Evolutionary conservation across 163 green algal genomes (phyloP).

Genomic region (Scenedesmus sp.): DNA sequence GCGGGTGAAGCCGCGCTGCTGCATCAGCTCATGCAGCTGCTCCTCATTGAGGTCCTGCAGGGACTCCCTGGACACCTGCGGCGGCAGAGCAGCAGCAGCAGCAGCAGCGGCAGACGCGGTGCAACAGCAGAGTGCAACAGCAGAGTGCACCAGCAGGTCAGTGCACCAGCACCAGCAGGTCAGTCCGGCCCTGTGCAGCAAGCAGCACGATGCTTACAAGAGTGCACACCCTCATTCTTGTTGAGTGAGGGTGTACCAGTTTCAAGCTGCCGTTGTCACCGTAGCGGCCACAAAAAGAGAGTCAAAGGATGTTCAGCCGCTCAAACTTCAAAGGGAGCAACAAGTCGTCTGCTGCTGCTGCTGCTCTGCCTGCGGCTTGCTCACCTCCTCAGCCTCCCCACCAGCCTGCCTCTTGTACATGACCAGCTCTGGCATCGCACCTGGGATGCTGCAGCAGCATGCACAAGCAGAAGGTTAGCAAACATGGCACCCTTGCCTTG

Average conservation of each 20-base stretch:
- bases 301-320: no score
- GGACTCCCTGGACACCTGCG: neutral
- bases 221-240: neutral
- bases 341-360: neutral
- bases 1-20: neutral
- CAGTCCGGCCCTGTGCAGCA: neutral
- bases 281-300: no score
- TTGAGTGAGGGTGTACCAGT: no score
- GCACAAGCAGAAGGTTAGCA: neutral
- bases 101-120: neutral
- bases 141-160: neutral
- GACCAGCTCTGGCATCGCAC: neutral
- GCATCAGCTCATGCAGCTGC: neutral
- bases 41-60: neutral
- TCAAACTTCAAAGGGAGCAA: no score
- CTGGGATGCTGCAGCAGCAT: conserved; percentile 13
- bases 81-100: neutral
- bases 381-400: neutral
- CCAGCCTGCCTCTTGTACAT: neutral
- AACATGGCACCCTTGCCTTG: neutral
- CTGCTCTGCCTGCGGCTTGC: neutral
- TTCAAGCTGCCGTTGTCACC: no score
- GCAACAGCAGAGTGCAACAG: neutral
- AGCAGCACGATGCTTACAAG: neutral
- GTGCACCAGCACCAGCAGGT: neutral